A percentile compares a stretch with the other conserved stretches of the same genome.
Conservation (phyloP, 2,329 filamentous ascomycete genomes). For the Cercospora citrullina region DNA sequence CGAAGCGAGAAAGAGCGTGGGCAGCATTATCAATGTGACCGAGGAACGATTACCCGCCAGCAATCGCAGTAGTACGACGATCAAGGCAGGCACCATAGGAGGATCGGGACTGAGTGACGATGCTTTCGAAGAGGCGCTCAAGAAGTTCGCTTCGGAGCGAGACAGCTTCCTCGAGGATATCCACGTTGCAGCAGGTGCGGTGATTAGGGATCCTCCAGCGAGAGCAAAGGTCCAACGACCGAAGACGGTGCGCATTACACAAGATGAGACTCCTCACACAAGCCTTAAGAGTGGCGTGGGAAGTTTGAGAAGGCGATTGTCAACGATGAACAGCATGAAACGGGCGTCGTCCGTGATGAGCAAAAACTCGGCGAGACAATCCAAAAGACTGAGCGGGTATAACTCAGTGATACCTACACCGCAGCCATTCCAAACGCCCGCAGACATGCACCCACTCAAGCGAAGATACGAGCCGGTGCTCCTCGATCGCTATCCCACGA, state of each 20-base stretch:
- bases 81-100: constrained; percentile 50
- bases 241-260: constrained; percentile 77
- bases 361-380: constrained; percentile 74
- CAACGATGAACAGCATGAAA: constrained; percentile 94
- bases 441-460: constrained; percentile 93
- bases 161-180: constrained; percentile 93
- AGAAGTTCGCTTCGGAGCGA: constrained; percentile 93
- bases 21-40: constrained; percentile 49
- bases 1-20: constrained; percentile 53
- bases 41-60: constrained; percentile 54
- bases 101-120: constrained; percentile 51
- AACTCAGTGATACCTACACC: constrained; percentile 96
- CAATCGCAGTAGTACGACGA: constrained; percentile 65
- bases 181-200: constrained; percentile 80
- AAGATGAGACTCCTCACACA: constrained; percentile 56
- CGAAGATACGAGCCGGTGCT: constrained; percentile 94
- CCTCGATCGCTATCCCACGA: constrained; percentile 88
- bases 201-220: constrained; percentile 45
- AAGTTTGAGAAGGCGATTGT: constrained; percentile 88
- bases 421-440: constrained; percentile 83
- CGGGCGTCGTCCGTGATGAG: constrained; percentile 71
- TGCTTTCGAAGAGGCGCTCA: constrained; percentile 88
- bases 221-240: constrained; percentile 64
- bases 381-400: constrained; percentile 90
- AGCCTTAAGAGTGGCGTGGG: constrained; percentile 66